phyloP scores from a whole-genome alignment of 768 basidiomycete genomes.

The Sporobolomyces pararoseus region DNA sequence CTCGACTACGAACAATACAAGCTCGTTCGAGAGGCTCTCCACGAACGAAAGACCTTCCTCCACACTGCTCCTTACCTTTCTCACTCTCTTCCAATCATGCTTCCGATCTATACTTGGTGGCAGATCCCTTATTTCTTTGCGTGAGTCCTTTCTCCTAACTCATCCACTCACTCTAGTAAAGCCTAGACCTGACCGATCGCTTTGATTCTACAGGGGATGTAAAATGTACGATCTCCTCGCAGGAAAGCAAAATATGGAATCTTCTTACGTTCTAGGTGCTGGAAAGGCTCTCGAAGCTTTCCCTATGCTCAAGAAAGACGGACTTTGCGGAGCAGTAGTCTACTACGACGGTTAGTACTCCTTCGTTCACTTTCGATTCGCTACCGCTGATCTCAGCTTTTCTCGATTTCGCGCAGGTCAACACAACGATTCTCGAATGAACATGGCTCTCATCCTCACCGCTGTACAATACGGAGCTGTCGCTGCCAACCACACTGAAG shows the following conservation, averaged over 20 bases:
- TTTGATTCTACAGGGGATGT: slow-evolving; percentile 58
- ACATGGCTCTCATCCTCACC: slow-evolving; percentile 87
- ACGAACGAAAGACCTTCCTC: slow-evolving; percentile 87
- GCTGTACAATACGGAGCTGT: slow-evolving; percentile 87
- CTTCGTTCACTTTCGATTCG: too few relatives aligned
- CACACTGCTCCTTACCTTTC: slow-evolving; percentile 93
- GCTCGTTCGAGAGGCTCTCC: slow-evolving; percentile 88
- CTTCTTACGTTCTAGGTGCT: slow-evolving; percentile 89
- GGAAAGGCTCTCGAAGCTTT: slow-evolving; percentile 90
- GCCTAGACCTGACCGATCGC: not conserved
- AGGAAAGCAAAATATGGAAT: slow-evolving; percentile 94
- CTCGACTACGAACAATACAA: slow-evolving; percentile 96
- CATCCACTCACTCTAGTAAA: too few relatives aligned
- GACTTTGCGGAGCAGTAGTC: slow-evolving; percentile 87
- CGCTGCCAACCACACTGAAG: slow-evolving; percentile 84
- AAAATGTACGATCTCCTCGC: slow-evolving; percentile 95
- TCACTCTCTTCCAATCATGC: slow-evolving; percentile 90
- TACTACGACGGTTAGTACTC: slow-evolving; percentile 99
- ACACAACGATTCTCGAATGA: slow-evolving; percentile 98
- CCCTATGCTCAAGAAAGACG: slow-evolving; percentile 90
- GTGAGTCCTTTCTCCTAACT: too few relatives aligned
- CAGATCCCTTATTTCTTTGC: slow-evolving; percentile 91
- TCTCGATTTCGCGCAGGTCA: slow-evolving; percentile 71
- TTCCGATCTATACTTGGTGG: slow-evolving; percentile 95
- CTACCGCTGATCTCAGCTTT: too few relatives aligned